Percentiles rank a stretch among this genome's conserved stretches.
phyloP scores from a whole-genome alignment of 768 basidiomycete species.

The Polyporus arcularius region DNA sequence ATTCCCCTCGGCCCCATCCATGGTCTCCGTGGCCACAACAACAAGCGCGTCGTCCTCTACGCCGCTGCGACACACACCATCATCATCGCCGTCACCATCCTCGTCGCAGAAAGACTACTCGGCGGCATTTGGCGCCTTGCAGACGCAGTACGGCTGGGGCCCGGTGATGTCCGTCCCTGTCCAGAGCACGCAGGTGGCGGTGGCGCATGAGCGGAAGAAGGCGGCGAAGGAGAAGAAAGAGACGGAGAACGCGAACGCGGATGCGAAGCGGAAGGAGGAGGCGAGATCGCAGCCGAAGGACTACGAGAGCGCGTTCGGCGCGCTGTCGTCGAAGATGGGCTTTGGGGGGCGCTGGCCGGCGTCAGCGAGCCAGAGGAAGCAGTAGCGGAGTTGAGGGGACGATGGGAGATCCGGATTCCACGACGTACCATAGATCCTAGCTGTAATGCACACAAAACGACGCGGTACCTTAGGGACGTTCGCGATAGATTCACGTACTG shows the following conservation, averaged over 20 bases:
- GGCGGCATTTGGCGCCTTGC: slow-evolving; percentile 9
- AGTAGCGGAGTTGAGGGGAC: background rate
- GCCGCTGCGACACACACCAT: background rate
- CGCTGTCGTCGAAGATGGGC: slow-evolving; percentile 9
- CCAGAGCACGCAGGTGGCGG: background rate
- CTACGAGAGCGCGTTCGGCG: slow-evolving; percentile 5
- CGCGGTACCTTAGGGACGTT: too few relatives aligned
- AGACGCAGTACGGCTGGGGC: slow-evolving; percentile 19
- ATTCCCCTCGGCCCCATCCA: background rate
- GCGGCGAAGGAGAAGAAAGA: background rate
- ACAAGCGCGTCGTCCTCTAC: background rate
- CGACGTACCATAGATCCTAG: background rate
- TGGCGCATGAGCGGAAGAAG: slow-evolving; percentile 8
- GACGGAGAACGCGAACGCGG: background rate
- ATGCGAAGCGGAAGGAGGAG: background rate
- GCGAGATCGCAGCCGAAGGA: background rate
- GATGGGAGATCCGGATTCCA: background rate
- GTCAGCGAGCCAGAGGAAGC: background rate
- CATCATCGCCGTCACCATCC: slow-evolving; percentile 3
- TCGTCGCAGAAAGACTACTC: slow-evolving; percentile 8
- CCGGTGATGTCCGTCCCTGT: background rate
- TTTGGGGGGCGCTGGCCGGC: slow-evolving; percentile 10
- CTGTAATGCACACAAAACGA: background rate
- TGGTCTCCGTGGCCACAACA: background rate
- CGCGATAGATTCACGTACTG: too few relatives aligned